phyloP scores from a whole-genome alignment of 495 filamentous ascomycete genomes.

The Annulohypoxylon nitens region DNA sequence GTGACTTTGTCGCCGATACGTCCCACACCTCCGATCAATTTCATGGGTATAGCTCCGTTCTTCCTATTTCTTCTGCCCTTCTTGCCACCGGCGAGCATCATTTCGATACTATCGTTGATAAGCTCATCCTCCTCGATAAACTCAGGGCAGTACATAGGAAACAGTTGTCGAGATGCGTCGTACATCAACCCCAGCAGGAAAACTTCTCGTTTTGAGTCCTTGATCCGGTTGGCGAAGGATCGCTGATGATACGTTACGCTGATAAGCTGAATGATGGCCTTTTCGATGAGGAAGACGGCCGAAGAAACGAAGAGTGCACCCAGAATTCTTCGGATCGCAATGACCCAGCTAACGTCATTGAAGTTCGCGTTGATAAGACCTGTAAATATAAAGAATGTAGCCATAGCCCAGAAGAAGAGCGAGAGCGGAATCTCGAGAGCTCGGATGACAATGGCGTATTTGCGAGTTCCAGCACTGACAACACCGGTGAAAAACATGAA shows the following conservation, averaged over 20 bases:
- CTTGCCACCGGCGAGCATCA: conserved; percentile 61
- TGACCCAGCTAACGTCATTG: conserved; percentile 54
- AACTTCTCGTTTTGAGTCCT: conserved; percentile 87
- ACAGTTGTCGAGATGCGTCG: conserved; percentile 87
- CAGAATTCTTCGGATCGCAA: conserved; percentile 76
- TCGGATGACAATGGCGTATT: conserved; percentile 86
- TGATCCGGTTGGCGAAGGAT: conserved; percentile 89
- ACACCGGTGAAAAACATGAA: conserved; percentile 92
- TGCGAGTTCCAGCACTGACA: conserved; percentile 89
- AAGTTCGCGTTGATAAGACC: conserved; percentile 62
- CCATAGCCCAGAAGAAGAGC: conserved; percentile 86
- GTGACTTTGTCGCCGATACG: conserved; percentile 92
- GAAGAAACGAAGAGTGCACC: conserved; percentile 81
- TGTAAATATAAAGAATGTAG: conserved; percentile 84
- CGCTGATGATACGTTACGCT: conserved; percentile 95
- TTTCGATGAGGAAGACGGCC: conserved; percentile 82
- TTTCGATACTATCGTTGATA: conserved; percentile 83
- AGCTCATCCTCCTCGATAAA: conserved; percentile 91
- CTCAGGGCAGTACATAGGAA: conserved; percentile 91
- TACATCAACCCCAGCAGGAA: conserved; percentile 84
- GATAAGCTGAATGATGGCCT: conserved; percentile 89
- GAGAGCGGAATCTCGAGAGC: conserved; percentile 87
- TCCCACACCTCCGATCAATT: conserved; percentile 80
- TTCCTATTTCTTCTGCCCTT: conserved; percentile 56
- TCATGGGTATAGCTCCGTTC: conserved; percentile 76